These are phyloP conservation scores for Corchorus capsularis DNA, from an alignment of 345 rosid genomes.

Conservation along the genomic window DNA sequence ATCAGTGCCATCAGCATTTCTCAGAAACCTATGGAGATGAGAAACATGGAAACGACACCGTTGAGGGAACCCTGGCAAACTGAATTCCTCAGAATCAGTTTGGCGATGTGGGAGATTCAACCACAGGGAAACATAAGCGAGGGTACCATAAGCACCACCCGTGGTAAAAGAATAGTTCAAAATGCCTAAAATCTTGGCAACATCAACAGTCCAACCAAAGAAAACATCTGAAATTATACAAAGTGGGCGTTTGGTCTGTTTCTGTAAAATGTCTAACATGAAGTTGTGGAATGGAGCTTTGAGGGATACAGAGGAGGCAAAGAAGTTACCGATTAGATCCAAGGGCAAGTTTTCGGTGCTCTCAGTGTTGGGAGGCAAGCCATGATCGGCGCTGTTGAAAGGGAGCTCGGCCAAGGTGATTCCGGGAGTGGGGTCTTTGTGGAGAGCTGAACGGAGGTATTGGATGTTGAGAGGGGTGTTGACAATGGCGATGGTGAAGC, in stretches of 20 bases:
- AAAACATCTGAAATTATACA: constrained; percentile 46
- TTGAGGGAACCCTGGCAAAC: constrained; percentile 49
- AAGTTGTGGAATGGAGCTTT: constrained; percentile 30
- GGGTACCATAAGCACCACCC: constrained; percentile 42
- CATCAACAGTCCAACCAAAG: constrained; percentile 45
- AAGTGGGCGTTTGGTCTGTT: constrained; percentile 38
- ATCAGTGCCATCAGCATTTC: constrained; percentile 45
- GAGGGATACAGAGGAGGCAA: constrained; percentile 21
- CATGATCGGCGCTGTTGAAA: constrained; percentile 36
- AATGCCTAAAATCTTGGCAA: constrained; percentile 34
- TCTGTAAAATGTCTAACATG: constrained; percentile 20
- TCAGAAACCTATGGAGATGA: constrained; percentile 33
- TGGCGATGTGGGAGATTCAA: constrained; percentile 45
- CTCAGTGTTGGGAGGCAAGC: constrained; percentile 43
- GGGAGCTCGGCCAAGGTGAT: constrained; percentile 38
- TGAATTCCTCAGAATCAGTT: constrained; percentile 34
- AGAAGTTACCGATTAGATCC: constrained; percentile 21
- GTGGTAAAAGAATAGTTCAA: constrained; percentile 35
- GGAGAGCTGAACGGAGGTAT: constrained; percentile 35
- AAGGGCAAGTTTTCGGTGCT: constrained; percentile 45
- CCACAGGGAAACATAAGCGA: constrained; percentile 48
- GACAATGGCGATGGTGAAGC: constrained; percentile 44
- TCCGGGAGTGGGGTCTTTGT: background rate
- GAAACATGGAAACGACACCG: constrained; percentile 38
- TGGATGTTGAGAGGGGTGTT: constrained; percentile 46